These are phyloP conservation scores for Mycena floridula DNA, from an alignment of 768 basidiomycete genomes.

Conservation along the genomic window DNA sequence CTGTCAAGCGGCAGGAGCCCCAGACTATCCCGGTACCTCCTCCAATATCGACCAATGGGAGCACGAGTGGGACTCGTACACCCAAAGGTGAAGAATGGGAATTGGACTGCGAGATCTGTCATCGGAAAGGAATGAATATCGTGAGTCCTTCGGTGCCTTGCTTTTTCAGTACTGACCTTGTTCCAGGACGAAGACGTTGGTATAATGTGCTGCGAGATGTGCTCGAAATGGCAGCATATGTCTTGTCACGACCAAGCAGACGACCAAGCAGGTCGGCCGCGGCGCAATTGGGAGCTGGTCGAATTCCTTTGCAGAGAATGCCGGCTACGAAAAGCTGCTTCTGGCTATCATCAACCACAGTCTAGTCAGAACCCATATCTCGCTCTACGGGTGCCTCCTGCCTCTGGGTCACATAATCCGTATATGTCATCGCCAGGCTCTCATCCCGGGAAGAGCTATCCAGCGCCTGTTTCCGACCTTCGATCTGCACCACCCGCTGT, in stretches of 20 bases:
- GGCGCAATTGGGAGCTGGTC: constrained; percentile 80
- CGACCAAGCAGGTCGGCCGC: constrained; percentile 50
- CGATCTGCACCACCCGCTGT: constrained; percentile 2
- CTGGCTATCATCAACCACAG: constrained; percentile 1
- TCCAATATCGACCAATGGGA: constrained; percentile 2
- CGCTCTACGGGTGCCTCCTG: constrained; percentile 1
- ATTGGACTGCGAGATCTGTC: constrained; percentile 84
- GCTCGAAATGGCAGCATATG: constrained; percentile 89
- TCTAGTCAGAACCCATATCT: constrained; percentile 1
- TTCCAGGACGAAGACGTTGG: constrained; percentile 71
- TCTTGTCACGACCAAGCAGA: constrained; percentile 77
- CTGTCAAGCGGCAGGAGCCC: background rate
- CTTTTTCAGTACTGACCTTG: constrained; percentile 4
- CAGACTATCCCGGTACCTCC: background rate
- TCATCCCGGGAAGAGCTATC: background rate
- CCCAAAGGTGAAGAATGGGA: constrained; percentile 71
- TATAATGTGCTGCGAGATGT: constrained; percentile 77
- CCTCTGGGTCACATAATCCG: background rate
- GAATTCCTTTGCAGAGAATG: constrained; percentile 76
- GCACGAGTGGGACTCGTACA: constrained; percentile 42
- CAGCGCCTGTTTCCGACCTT: background rate
- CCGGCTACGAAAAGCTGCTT: constrained; percentile 16
- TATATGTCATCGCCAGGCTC: background rate
- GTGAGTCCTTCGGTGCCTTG: constrained; percentile 35
- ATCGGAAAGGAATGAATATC: constrained; percentile 62